Evolutionary conservation across 139 green algal genomes (phyloP), one percentile per base, ranked within the genome.

Genomic region (Mesotaenium endlicherianum): DNA sequence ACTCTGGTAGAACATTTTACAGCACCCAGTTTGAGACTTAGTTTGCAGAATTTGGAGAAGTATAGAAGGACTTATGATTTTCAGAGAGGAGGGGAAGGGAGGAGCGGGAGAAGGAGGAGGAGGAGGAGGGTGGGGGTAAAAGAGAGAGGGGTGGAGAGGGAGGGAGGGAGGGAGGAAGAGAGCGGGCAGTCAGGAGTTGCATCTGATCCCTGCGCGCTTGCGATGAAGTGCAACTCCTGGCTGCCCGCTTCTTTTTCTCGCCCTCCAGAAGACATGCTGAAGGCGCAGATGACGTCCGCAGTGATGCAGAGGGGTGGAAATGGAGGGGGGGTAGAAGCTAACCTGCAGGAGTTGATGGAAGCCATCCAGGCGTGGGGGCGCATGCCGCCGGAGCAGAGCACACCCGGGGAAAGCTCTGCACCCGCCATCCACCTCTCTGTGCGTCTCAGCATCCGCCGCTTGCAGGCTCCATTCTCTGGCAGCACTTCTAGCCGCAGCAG

Each of bases 381-480:
- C 49, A 58, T 92, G 90, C 16, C 82, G 79, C 49, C 89, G 78
- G 36, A 91, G 85, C 42, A 92, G 49, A 5, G 85, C 69, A 34
- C 42, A 45, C 26, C 92, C 83, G 0, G 94, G 94, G 72, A 95
- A 97, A 0, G 78, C 89, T 0, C 77, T 47, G 0, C 11, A 72
- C 50, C 20, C 50, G 50, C 26, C 26, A 64, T 34, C 20, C 26
- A 64, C 53, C 26, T 64, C 26, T 64, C 53, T 26, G 26, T 64
- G 26, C 20, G 20, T 26, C 26, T 26, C 26, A 26, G 26, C 20
- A 64, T 34, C 53, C 26, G 20, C 26, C 20, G 53, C 53, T 64
- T 20, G 26, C 53, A 64, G 53, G 20, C 53, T 20, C 53, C 20
- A 34, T 64, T 64, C 53, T 34, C 26, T 26, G 26, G 26, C 26